Conservation (phyloP, 2,329 filamentous ascomycete genomes). For the Penicillium sp. region DNA sequence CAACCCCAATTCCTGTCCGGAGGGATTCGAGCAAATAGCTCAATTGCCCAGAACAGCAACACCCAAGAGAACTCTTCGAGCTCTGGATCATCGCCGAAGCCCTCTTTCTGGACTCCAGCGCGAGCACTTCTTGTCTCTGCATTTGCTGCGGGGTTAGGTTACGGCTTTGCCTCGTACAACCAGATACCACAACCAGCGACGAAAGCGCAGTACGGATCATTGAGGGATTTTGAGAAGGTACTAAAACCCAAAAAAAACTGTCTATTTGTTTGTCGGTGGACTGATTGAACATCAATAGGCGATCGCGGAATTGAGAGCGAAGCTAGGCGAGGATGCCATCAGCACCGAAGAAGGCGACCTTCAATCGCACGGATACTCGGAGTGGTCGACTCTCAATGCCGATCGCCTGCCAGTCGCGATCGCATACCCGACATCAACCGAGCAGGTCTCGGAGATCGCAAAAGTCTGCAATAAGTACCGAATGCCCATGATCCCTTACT, state of each 20-base stretch:
- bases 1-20: slow-evolving; percentile 6
- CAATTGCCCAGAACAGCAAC: slow-evolving; percentile 1
- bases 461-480: slow-evolving; percentile 75
- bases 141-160: slow-evolving; percentile 54
- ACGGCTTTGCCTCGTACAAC: slow-evolving; percentile 50
- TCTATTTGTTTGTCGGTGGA: neutral
- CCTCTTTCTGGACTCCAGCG: slow-evolving; percentile 47
- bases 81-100: slow-evolving; percentile 13
- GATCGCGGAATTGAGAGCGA: slow-evolving; percentile 54
- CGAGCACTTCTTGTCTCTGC: slow-evolving; percentile 51
- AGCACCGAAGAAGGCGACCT: slow-evolving; percentile 66
- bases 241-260: neutral
- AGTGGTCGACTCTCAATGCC: slow-evolving; percentile 70
- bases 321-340: slow-evolving; percentile 61
- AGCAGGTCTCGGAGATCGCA: slow-evolving; percentile 65
- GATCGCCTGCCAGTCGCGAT: slow-evolving; percentile 64
- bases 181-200: slow-evolving; percentile 18
- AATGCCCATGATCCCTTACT: slow-evolving; percentile 84
- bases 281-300: slow-evolving; percentile 43
- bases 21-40: slow-evolving; percentile 22
- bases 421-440: slow-evolving; percentile 64
- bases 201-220: slow-evolving; percentile 40
- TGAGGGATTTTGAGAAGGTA: slow-evolving; percentile 43
- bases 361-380: slow-evolving; percentile 66
- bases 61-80: slow-evolving; percentile 15